Base-by-base conservation (phyloP, 768 basidiomycete species). In the Baorangia bicolor region DNA sequence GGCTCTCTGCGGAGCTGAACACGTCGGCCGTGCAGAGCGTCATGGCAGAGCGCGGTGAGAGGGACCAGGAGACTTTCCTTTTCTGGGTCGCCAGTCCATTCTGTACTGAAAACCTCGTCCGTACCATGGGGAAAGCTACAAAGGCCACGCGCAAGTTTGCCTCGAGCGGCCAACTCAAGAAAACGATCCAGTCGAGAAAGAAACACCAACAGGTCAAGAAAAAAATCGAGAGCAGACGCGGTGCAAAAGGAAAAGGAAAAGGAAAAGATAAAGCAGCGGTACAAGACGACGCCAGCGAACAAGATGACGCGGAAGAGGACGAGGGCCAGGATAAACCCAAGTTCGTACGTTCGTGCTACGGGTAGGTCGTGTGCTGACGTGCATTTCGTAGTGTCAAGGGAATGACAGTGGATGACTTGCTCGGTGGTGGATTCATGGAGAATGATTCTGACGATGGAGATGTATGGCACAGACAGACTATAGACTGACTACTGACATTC, bases 81-180 rank as follows among this genome's bases (percentile, higher is more conserved):
- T 38, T 60, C 53, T 49, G 3, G 60, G 50, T 23, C 33, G 16
- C 10, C 28, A 28, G 5, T 33, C 23, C 2, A 11, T 23, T 23
- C 45, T 12, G 4, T 20, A 44, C 6, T 12, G 3, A 11, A 20
- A 21, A 30, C 30, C 30, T 30, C 30, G 30, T 11, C 30, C 30
- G 30, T 30, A 35, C 14, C 31, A 81, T 84, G 82, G 81, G 73
- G 25, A 92, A 89, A 62, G 82, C 85, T 20, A 74, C 82, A 37
- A 69, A 69, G 52, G 83, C 91, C 0, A 88, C 89, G 12, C 86
- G 87, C 67, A 94, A 95, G 74, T 95, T 95, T 63, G 90, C 87
- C 10, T 78, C 90, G 4, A 92, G 90, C 55, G 95, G 95, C 2
- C 86, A 89, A 66, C 83, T 98, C 50, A 92, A 92, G 67, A 88